Conservation (phyloP, 805 yeast species). For the Tanozyma kutaoensis region DNA sequence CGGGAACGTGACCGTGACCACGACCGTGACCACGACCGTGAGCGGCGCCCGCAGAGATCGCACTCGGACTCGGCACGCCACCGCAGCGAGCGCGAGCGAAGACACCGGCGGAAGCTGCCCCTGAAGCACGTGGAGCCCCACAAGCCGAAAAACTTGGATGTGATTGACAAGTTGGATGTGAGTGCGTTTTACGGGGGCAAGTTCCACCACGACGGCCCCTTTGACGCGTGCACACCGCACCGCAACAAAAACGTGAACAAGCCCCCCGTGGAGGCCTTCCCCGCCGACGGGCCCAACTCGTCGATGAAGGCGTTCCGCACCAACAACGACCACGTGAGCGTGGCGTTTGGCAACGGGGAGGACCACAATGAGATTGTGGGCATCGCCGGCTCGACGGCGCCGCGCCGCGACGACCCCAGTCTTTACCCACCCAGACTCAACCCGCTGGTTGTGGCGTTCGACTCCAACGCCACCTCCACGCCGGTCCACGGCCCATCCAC, state of each 20-base stretch:
- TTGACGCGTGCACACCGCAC: slow-evolving; percentile 96
- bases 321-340: slow-evolving; percentile 22
- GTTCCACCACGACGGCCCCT: slow-evolving; percentile 98
- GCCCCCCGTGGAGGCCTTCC: slow-evolving; percentile 94
- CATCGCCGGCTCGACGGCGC: slow-evolving; percentile 3
- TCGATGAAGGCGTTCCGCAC: slow-evolving; percentile 61
- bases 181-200: slow-evolving; percentile 90
- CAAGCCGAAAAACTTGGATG: slow-evolving; percentile 69
- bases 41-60: slow-evolving; percentile 3
- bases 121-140: slow-evolving; percentile 29
- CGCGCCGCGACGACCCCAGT: slow-evolving; percentile 8
- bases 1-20: slow-evolving; percentile 6
- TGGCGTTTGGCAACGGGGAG: no score
- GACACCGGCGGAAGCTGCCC: slow-evolving; percentile 17
- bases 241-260: slow-evolving; percentile 56
- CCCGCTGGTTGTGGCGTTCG: slow-evolving; percentile 50
- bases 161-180: slow-evolving; percentile 91
- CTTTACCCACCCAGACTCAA: slow-evolving; percentile 31
- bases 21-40: slow-evolving; percentile 2
- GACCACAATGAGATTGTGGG: slow-evolving; percentile 27
- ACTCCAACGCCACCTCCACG: slow-evolving; percentile 51
- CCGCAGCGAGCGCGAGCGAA: not conserved
- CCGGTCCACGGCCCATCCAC: slow-evolving; percentile 82
- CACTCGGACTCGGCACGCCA: slow-evolving; percentile 7
- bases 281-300: slow-evolving; percentile 88